phyloP scores from a whole-genome alignment of 352 stramenopile species.

The Pythium brachiatum region DNA sequence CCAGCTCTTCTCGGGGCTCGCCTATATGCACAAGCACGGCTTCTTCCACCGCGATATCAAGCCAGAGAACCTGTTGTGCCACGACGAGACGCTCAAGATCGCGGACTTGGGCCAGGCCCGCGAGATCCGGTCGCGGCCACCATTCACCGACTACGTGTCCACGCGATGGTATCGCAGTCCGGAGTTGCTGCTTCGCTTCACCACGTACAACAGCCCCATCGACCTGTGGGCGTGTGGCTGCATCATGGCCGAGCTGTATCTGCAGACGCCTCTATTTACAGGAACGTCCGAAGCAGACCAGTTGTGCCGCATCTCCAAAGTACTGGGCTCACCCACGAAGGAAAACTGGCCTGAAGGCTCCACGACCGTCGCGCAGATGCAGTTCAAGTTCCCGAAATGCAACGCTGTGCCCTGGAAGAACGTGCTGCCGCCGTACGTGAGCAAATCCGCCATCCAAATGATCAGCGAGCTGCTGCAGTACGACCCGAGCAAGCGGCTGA shows the following conservation, averaged over 20 bases:
- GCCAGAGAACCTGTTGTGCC: conserved; percentile 69
- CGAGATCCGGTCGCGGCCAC: conserved; percentile 66
- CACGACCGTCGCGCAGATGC: conserved; percentile 84
- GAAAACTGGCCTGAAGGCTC: conserved; percentile 91
- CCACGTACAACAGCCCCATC: conserved; percentile 77
- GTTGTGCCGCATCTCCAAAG: conserved; percentile 93
- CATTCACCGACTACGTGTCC: conserved; percentile 74
- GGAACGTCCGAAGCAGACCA: conserved; percentile 94
- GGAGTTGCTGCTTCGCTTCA: conserved; percentile 59
- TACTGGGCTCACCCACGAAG: conserved; percentile 89
- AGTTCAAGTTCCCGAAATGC: conserved; percentile 92
- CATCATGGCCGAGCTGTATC: conserved; percentile 77
- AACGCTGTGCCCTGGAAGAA: conserved; percentile 57
- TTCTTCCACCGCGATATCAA: conserved; percentile 86
- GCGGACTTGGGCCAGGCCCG: conserved; percentile 70
- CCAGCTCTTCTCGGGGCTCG: conserved; percentile 71
- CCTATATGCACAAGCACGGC: conserved; percentile 82
- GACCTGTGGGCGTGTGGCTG: conserved; percentile 84
- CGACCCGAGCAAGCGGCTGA: conserved; percentile 87
- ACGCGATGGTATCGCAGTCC: conserved; percentile 81
- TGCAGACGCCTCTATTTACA: conserved; percentile 72
- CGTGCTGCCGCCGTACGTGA: conserved; percentile 68
- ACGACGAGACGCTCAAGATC: conserved; percentile 69
- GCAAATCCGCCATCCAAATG: conserved; percentile 70
- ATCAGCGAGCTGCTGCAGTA: conserved; percentile 91